These are phyloP conservation scores for Martensiomyces pterosporus DNA, from an alignment of 192 early-diverging fungal genomes.

Conservation along the genomic window DNA sequence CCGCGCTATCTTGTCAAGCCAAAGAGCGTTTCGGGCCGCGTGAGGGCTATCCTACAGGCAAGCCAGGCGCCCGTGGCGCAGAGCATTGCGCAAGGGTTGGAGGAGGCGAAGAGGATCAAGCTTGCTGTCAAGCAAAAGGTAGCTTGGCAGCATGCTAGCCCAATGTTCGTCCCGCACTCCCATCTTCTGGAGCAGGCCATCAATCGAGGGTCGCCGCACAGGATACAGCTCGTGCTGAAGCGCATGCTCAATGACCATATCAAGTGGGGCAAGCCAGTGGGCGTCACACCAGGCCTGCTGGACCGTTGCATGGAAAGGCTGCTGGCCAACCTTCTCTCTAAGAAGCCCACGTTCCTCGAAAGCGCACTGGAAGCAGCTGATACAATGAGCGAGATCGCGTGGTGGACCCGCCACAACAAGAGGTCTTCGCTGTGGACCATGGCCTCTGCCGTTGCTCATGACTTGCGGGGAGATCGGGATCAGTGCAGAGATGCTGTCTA, in stretches of 20 bases:
- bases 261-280: conserved; percentile 7
- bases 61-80: conserved; percentile 7
- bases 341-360: no score
- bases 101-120: conserved; percentile 8
- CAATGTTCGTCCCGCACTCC: conserved; percentile 6
- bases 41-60: neutral
- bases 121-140: conserved; percentile 15
- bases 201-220: neutral
- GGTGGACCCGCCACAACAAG: conserved; percentile 8
- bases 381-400: conserved; percentile 15
- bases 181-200: conserved; percentile 15
- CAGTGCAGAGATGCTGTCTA: no score
- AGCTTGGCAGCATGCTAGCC: conserved; percentile 21
- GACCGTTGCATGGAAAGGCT: conserved; percentile 9
- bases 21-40: conserved; percentile 4
- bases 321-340: neutral
- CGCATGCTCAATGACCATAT: conserved; percentile 17
- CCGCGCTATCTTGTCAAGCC: neutral
- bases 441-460: conserved; percentile 9
- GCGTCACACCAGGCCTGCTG: conserved; percentile 6
- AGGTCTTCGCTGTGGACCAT: conserved; percentile 10
- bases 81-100: conserved; percentile 3
- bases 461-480: neutral
- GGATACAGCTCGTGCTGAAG: conserved; percentile 11
- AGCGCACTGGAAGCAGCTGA: conserved; percentile 1